These are phyloP conservation scores for Rhizopogon parksii DNA, from an alignment of 1,284 basidiomycete species.

Conservation along the genomic window DNA sequence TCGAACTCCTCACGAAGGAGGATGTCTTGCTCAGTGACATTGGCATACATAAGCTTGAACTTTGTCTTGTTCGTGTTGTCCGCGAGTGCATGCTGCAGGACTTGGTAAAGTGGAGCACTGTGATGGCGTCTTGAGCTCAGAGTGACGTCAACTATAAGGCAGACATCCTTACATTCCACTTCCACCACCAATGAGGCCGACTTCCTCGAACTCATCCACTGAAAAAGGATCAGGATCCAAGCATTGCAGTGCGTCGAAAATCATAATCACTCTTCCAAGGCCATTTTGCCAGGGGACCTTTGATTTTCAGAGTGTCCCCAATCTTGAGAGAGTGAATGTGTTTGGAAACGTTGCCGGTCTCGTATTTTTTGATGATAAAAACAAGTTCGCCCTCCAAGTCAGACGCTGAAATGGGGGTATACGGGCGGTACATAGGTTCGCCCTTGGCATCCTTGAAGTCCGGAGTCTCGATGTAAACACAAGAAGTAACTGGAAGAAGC, in stretches of 20 bases:
- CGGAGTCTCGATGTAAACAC: conserved; percentile 56
- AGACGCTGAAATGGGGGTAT: conserved; percentile 76
- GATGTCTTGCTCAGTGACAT: conserved; percentile 88
- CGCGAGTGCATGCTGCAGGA: conserved; percentile 67
- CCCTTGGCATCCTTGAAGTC: conserved; percentile 73
- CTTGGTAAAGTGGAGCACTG: conserved; percentile 72
- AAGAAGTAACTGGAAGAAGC: conserved; percentile 70
- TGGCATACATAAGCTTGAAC: conserved; percentile 89
- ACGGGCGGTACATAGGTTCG: conserved; percentile 84
- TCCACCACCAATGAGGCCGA: conserved; percentile 87
- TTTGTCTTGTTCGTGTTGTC: conserved; percentile 86
- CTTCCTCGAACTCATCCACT: conserved; percentile 82
- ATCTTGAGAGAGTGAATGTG: conserved; percentile 65
- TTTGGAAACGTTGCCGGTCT: conserved; percentile 74
- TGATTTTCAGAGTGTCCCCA: conserved; percentile 82
- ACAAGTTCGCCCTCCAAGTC: conserved; percentile 70
- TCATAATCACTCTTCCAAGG: conserved; percentile 59
- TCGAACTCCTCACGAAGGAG: conserved; percentile 82
- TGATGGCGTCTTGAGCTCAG: conserved; percentile 11
- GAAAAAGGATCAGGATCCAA: conserved; percentile 2
- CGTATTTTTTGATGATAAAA: conserved; percentile 85
- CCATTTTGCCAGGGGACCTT: conserved; percentile 86
- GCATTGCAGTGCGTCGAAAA: neutral
- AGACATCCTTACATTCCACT: conserved; percentile 63
- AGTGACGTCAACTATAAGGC: conserved; percentile 10